Conservation (phyloP, 2,329 filamentous ascomycete species). For the Alternaria consortialis region DNA sequence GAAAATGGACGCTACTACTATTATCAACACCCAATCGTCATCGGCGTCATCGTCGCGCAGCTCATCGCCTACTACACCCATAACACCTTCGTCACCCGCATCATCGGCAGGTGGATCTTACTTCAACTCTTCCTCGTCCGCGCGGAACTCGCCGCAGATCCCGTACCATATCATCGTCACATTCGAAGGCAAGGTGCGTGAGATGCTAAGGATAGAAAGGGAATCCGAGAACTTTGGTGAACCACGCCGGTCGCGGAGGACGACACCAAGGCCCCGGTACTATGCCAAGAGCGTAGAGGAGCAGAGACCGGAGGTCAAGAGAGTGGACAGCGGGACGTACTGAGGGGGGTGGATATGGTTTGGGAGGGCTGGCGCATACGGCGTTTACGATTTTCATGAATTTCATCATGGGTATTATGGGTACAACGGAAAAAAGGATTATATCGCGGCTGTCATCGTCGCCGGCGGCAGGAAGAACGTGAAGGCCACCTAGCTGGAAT, state of each 20-base stretch:
- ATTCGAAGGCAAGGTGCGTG: constrained; percentile 38
- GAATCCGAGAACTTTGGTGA: constrained; percentile 16
- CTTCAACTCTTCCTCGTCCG: constrained; percentile 18
- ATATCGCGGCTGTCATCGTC: background rate
- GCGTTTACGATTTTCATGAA: constrained; percentile 7
- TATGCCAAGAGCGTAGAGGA: constrained; percentile 15
- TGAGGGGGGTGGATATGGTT: background rate
- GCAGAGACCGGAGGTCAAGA: constrained; percentile 3
- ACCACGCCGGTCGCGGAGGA: constrained; percentile 2
- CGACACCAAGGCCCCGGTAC: constrained; percentile 19
- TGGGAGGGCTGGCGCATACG: background rate
- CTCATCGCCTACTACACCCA: constrained; percentile 9
- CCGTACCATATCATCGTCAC: constrained; percentile 41
- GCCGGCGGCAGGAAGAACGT: background rate
- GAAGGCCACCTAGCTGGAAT: background rate
- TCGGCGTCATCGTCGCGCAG: constrained; percentile 4
- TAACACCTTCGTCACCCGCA: constrained; percentile 14
- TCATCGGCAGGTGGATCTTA: constrained; percentile 7
- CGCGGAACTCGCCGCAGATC: constrained; percentile 25
- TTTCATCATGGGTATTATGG: constrained; percentile 1
- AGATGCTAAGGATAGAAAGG: constrained; percentile 34
- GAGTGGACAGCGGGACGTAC: background rate
- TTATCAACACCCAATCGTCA: background rate
- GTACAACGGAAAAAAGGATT: background rate
- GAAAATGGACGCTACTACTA: constrained; percentile 10